Evolutionary conservation across 2,329 filamentous ascomycete genomes (phyloP), one percentile per base, ranked within the genome.

Genomic region (Xylaria sp.): DNA sequence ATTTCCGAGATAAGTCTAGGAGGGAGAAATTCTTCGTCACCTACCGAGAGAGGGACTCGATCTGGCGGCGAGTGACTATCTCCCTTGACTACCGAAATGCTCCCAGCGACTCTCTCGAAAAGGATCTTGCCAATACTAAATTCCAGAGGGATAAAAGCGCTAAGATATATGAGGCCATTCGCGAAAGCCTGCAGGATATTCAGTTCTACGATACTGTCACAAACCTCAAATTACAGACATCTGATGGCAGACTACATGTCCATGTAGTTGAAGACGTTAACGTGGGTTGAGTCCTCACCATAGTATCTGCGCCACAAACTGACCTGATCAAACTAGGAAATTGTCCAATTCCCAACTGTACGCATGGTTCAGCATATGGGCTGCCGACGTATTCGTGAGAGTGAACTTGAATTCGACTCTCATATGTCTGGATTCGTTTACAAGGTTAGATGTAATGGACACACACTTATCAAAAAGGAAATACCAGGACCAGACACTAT

Each of bases 21-120:
- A 89, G 95, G 52, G 96, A 99, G 80, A 99, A 99, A 80, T 98
- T 98, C 83, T 99, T 98, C 80, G 91, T 99, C 71, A 98, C 96
- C 0, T 99, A 93, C 79, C 93, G 94, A 57, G 92, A 97, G 79
- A 87, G 88, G 57, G 90, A 93, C 4, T 91, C 89, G 71, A 84
- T 89, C 70, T 97, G 94, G 93, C 89, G 94, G 64, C 88, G 95
- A 59, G 92, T 99, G 60, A 98, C 96, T 2, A 90, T 99, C 36
- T 98, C 96, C 0, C 89, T 97, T 75, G 96, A 99, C 81, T 99
- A 98, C 80, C 90, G 94, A 68, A 85, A 92, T 77, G 91, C 94
- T 4, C 90, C 91, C 0, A 86, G 89, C 0, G 91, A 92, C 72
- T 98, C 95, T 0, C 86, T 99, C 9, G 96, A 99, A 82, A 88